Conservation (phyloP, 306 rosid genomes). For the Vigna mungo region DNA sequence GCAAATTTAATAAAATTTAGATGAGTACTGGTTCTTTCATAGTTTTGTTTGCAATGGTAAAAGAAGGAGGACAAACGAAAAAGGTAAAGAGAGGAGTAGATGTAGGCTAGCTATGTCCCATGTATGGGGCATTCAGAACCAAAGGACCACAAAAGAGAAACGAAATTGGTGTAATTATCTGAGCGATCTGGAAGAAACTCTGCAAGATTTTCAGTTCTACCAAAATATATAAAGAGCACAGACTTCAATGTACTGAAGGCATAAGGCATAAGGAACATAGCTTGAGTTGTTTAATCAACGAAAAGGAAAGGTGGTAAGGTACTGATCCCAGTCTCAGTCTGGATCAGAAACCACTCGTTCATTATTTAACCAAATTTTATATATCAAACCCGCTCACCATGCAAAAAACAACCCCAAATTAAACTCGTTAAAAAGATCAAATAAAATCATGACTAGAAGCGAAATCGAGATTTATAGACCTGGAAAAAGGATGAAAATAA, state of each 20-base stretch:
- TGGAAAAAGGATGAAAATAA: background rate
- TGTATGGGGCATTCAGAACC: conserved; percentile 51
- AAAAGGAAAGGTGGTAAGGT: conserved; percentile 52
- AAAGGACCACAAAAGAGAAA: conserved; percentile 41
- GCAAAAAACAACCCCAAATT: conserved; percentile 44
- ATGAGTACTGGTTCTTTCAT: background rate
- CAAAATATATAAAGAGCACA: conserved; percentile 58
- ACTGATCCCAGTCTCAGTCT: conserved; percentile 61
- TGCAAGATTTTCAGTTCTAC: conserved; percentile 52
- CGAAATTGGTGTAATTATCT: conserved; percentile 34
- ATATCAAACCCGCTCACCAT: conserved; percentile 53
- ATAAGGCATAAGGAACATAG: conserved; percentile 93
- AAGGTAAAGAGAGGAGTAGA: background rate
- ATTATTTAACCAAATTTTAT: conserved; percentile 16
- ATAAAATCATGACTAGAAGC: conserved; percentile 17
- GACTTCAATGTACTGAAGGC: conserved; percentile 78
- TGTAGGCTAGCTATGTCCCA: conserved; percentile 42
- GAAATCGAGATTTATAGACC: conserved; percentile 14
- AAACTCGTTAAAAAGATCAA: background rate
- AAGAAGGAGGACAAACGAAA: conserved; percentile 4
- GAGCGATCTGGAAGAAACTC: conserved; percentile 53
- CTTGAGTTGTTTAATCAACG: conserved; percentile 80
- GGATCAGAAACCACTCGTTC: conserved; percentile 53
- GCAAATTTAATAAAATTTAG: conserved; percentile 19
- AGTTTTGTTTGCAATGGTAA: conserved; percentile 37